Conservation (phyloP, 306 rosid genomes). For the Chamaecrista fasciculata region DNA sequence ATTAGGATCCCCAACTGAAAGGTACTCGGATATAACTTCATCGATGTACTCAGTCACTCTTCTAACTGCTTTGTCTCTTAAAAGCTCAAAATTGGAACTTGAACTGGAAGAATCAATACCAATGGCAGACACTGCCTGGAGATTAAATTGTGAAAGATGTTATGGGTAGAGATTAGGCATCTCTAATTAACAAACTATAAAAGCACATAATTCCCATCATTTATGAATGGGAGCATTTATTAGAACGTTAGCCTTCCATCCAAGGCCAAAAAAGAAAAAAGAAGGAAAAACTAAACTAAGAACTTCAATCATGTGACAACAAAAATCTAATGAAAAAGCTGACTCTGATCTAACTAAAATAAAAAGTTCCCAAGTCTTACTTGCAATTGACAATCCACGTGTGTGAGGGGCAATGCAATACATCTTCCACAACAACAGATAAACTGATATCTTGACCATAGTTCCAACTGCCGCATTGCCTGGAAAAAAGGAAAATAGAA, state of each 20-base stretch:
- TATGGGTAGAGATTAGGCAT: neutral
- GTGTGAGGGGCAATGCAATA: constrained; percentile 40
- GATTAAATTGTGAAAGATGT: constrained; percentile 16
- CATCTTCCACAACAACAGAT: constrained; percentile 64
- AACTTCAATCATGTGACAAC: neutral
- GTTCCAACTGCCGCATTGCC: constrained; percentile 63
- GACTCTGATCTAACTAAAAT: neutral
- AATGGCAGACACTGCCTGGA: constrained; percentile 55
- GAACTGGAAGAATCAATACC: constrained; percentile 30
- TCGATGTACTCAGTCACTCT: constrained; percentile 46
- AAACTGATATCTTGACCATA: constrained; percentile 73
- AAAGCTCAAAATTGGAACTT: constrained; percentile 23
- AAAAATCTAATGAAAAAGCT: constrained; percentile 2
- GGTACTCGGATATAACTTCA: constrained; percentile 54
- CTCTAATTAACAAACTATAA: neutral
- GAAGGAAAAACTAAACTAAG: too few relatives aligned
- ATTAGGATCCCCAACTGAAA: constrained; percentile 49
- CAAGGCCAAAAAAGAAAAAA: neutral
- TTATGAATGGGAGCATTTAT: too few relatives aligned
- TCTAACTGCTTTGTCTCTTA: constrained; percentile 37
- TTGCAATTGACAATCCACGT: constrained; percentile 64
- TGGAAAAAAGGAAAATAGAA: constrained; percentile 11
- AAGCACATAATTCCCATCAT: neutral
- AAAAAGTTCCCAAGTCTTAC: constrained; percentile 37
- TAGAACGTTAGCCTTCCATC: neutral